Percentiles rank a stretch among this genome's conserved stretches.
Evolutionary conservation across 495 filamentous ascomycete species (phyloP).

Genomic region (Amniculicola lignicola): DNA sequence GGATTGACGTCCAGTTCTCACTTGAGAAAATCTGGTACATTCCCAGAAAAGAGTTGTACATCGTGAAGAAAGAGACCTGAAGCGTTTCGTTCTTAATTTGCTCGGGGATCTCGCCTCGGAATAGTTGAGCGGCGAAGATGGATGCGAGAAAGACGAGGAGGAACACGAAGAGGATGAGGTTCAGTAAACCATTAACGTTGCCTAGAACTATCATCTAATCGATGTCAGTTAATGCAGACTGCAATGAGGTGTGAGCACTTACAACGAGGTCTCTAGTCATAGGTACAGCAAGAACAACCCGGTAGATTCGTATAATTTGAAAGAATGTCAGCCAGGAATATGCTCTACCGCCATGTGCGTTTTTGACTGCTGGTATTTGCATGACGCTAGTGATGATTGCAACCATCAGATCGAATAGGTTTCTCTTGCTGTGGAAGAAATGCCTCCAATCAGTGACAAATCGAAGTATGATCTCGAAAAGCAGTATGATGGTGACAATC

Average conservation of each 20-base stretch:
- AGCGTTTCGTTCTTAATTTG: slow-evolving; percentile 57
- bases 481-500: slow-evolving; percentile 72
- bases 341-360: slow-evolving; percentile 57
- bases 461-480: slow-evolving; percentile 78
- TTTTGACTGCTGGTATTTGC: slow-evolving; percentile 74
- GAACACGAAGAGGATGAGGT: slow-evolving; percentile 94
- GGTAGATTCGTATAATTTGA: slow-evolving; percentile 88
- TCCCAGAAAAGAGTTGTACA: slow-evolving; percentile 92
- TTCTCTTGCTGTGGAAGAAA: slow-evolving; percentile 69
- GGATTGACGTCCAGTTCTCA: slow-evolving; percentile 87
- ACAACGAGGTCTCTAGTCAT: slow-evolving; percentile 81
- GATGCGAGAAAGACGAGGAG: slow-evolving; percentile 90
- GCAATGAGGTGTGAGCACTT: slow-evolving; percentile 20
- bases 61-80: slow-evolving; percentile 75
- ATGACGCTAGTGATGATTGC: slow-evolving; percentile 81
- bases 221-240: background rate
- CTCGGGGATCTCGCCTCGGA: slow-evolving; percentile 75
- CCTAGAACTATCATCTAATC: slow-evolving; percentile 68
- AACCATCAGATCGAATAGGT: slow-evolving; percentile 75
- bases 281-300: slow-evolving; percentile 83
- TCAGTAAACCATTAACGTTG: slow-evolving; percentile 86
- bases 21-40: slow-evolving; percentile 99
- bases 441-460: slow-evolving; percentile 73
- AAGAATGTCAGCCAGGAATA: slow-evolving; percentile 93
- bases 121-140: slow-evolving; percentile 90